Conservation (phyloP, 2,329 filamentous ascomycete genomes). For the Phaeosphaeriaceae sp. region DNA sequence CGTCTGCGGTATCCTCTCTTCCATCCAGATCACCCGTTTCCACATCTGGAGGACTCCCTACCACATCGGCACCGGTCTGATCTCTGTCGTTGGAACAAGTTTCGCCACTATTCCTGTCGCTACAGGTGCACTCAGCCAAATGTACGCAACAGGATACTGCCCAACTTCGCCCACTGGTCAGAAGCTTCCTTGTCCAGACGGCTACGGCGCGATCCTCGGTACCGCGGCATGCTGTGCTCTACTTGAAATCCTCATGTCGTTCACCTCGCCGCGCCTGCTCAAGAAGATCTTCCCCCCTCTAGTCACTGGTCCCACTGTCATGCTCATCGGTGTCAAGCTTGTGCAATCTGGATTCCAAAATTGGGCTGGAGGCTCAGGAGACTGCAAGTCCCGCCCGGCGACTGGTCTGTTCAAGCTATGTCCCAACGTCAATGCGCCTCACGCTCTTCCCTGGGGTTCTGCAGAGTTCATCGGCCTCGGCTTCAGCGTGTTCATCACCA, state of each 20-base stretch:
- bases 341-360: slow-evolving; percentile 75
- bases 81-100: slow-evolving; percentile 80
- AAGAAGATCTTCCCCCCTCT: slow-evolving; percentile 80
- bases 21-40: slow-evolving; percentile 77
- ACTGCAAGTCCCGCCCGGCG: slow-evolving; percentile 55
- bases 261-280: slow-evolving; percentile 72
- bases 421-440: slow-evolving; percentile 67
- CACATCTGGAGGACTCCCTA: slow-evolving; percentile 76
- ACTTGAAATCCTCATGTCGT: slow-evolving; percentile 76
- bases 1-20: slow-evolving; percentile 76
- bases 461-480: slow-evolving; percentile 80
- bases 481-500: slow-evolving; percentile 80
- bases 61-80: slow-evolving; percentile 70
- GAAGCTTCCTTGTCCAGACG: slow-evolving; percentile 75
- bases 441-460: slow-evolving; percentile 77
- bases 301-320: slow-evolving; percentile 71
- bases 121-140: slow-evolving; percentile 73
- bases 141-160: slow-evolving; percentile 77
- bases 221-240: slow-evolving; percentile 60
- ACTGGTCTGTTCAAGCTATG: slow-evolving; percentile 68
- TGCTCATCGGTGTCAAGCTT: slow-evolving; percentile 76
- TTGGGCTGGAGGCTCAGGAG: slow-evolving; percentile 79
- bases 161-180: slow-evolving; percentile 66
- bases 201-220: slow-evolving; percentile 77
- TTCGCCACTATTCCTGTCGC: slow-evolving; percentile 80